A percentile compares a stretch with the other conserved stretches of the same genome.
phyloP scores from a whole-genome alignment of 306 rosid species.

The Rubus parviflorus region DNA sequence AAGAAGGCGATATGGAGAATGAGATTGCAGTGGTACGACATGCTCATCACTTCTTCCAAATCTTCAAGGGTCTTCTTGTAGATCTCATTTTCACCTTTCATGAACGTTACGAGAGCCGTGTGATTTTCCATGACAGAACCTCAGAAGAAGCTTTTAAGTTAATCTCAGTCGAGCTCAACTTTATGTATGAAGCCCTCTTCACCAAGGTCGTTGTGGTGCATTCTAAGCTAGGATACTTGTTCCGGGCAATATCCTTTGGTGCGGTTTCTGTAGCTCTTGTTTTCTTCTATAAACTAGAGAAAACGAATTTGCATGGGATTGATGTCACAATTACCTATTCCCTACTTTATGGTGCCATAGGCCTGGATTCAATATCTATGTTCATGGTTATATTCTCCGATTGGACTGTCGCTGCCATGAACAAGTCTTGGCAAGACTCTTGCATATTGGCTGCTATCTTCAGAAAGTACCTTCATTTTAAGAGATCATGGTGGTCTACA shows the following conservation, averaged over 20 bases:
- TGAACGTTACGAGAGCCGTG: constrained; percentile 34
- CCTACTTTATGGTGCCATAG: constrained; percentile 47
- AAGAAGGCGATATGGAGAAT: neutral
- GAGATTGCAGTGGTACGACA: constrained; percentile 17
- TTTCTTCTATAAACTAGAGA: constrained; percentile 22
- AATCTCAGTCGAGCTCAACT: constrained; percentile 45
- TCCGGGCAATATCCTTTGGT: constrained; percentile 24
- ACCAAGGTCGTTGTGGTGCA: constrained; percentile 39
- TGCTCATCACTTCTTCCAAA: constrained; percentile 35
- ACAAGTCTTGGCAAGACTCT: neutral
- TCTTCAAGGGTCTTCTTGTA: constrained; percentile 41
- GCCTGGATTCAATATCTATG: constrained; percentile 34
- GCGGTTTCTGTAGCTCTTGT: constrained; percentile 23
- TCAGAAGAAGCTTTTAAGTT: constrained; percentile 28
- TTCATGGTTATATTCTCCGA: constrained; percentile 40
- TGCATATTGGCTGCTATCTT: neutral
- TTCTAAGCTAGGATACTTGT: neutral
- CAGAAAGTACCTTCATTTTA: neutral
- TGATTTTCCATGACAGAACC: neutral
- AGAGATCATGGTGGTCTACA: constrained; percentile 7
- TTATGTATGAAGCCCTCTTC: constrained; percentile 46
- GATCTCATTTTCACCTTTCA: constrained; percentile 40
- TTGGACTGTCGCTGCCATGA: constrained; percentile 21
- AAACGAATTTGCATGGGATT: constrained; percentile 4
- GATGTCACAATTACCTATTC: constrained; percentile 39